Percentiles rank a stretch among this genome's conserved stretches.
phyloP scores from a whole-genome alignment of 257 asterid genomes.

The Solanum dulcamara region DNA sequence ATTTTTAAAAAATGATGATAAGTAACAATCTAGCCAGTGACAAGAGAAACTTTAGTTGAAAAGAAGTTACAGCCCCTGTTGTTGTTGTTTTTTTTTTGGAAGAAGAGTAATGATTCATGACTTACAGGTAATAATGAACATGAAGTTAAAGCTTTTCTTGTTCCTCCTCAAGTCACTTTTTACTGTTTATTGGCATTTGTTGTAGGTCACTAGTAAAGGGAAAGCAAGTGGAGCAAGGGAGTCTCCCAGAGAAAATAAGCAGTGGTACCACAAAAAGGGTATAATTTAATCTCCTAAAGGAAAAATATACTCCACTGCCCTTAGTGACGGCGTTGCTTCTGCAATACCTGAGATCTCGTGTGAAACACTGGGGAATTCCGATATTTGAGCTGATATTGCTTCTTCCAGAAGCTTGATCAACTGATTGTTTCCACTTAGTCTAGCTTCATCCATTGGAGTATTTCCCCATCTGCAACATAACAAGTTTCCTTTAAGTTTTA shows the following conservation, averaged over 20 bases:
- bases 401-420: constrained; percentile 58
- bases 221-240: background rate
- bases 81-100: background rate
- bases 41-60: background rate
- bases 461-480: constrained; percentile 64
- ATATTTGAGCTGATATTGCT: constrained; percentile 45
- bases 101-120: background rate
- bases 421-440: constrained; percentile 60
- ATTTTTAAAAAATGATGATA: background rate
- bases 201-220: background rate
- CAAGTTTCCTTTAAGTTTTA: constrained; percentile 1
- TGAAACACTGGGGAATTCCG: constrained; percentile 20
- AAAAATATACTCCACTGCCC: background rate
- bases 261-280: background rate
- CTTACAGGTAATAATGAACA: background rate
- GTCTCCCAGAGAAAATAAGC: background rate
- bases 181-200: background rate
- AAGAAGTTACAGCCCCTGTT: background rate
- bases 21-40: background rate
- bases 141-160: background rate
- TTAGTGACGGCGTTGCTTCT: background rate
- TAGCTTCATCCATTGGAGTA: constrained; percentile 74
- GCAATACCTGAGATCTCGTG: constrained; percentile 43
- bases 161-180: background rate
- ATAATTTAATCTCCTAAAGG: background rate